Base-by-base conservation (phyloP, 164 flowering plant species). In the Platanus orientalis region DNA sequence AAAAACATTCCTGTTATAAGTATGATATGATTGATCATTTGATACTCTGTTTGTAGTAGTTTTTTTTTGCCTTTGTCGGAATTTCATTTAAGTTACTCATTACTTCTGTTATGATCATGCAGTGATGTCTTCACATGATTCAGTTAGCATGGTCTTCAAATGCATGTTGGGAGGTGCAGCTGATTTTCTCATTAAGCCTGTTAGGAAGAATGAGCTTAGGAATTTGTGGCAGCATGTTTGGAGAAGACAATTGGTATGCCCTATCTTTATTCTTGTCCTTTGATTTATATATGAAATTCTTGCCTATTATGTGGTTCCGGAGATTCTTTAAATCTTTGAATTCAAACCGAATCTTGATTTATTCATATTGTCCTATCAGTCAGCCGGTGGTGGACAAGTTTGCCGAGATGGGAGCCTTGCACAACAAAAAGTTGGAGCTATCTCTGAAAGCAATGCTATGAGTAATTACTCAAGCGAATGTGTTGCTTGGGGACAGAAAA, bases 201-300 rank as follows among this genome's bases (percentile, higher is more conserved):
- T 94, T 34, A 77, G 99, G 73, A 94, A 74, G 73, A 94, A 94
- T 65, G 99, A 94, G 73, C 78, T 94, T 40, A 89, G 76, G 61
- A 94, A 89, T 73, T 68, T 94, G 75, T 94, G 99, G 99, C 98
- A 90, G 81, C 98, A 93, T 84, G 92, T 89, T 53, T 93, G 97
- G 98, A 90, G 96, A 64, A 83, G 89, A 72, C 90, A 85, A 80
- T 68, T 85, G 52, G 97, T 90, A 88, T 66, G 92, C 29, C 24
- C 40, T 7, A 27, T 63, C 49, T 17, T 60, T 40, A 16, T 2
- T 12, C 2, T 45, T 45, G 19, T 45, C 20, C n/a, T 16, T 45
- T 16, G 4, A 16, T 1, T 16, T 16, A 1, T 16, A 5, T 45
- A 5, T 34, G 39, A 34, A 34, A 34, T 34, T 34, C 39, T 9